These are phyloP conservation scores for Colletotrichum siamense DNA, from an alignment of 2,329 filamentous ascomycete genomes.

Conservation along the genomic window DNA sequence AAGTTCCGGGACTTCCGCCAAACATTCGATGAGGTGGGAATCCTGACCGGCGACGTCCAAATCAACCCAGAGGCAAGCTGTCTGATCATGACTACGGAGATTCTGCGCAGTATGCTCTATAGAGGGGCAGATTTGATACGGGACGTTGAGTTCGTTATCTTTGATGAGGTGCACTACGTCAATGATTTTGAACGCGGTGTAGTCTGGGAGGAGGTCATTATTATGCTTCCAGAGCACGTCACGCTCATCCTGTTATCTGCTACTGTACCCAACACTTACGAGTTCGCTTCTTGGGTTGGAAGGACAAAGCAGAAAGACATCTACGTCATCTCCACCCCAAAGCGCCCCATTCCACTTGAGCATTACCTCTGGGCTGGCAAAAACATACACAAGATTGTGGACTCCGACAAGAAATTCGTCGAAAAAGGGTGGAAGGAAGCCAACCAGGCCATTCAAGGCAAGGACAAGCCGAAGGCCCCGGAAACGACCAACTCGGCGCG, in stretches of 20 bases:
- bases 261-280: conserved; percentile 95
- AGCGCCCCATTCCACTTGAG: conserved; percentile 91
- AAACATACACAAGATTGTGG: conserved; percentile 91
- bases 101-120: conserved; percentile 97
- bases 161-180: conserved; percentile 98
- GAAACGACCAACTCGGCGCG: conserved; percentile 35
- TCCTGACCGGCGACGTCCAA: conserved; percentile 95
- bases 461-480: conserved; percentile 73
- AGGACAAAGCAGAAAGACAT: conserved; percentile 98
- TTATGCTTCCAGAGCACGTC: conserved; percentile 97
- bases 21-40: conserved; percentile 93
- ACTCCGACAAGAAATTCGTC: conserved; percentile 88
- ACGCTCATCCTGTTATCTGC: conserved; percentile 94
- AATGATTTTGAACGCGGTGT: conserved; percentile 96
- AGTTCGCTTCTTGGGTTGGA: conserved; percentile 98
- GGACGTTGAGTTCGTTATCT: conserved; percentile 98
- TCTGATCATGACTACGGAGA: conserved; percentile 99
- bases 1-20: conserved; percentile 96
- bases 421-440: conserved; percentile 96
- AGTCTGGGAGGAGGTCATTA: conserved; percentile 99
- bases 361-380: conserved; percentile 97
- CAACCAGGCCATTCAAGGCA: conserved; percentile 80
- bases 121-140: conserved; percentile 93
- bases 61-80: conserved; percentile 98
- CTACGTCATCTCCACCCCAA: conserved; percentile 97